Evolutionary conservation across 2,329 filamentous ascomycete species (phyloP), one percentile per base, ranked within the genome.

Genomic region (Microcyclospora tardicrescens): DNA sequence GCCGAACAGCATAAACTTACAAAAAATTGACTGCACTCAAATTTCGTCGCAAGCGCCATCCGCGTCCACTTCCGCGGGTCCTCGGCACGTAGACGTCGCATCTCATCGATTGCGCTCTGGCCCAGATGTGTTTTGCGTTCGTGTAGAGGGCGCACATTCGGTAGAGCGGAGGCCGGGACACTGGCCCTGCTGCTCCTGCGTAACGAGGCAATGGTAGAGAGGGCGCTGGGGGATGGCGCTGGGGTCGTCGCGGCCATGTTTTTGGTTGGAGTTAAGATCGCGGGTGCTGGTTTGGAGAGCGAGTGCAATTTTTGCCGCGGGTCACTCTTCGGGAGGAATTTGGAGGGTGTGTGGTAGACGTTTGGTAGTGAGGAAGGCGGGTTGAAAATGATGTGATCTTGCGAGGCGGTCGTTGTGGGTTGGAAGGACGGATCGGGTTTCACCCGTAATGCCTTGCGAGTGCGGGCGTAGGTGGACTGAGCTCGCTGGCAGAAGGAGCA

Each of bases 341-440:
- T 76, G 19, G 67, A 60, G 2, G 77, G 77, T 2, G 77, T 81
- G 54, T 78, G 72, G 52, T 75, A 77, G 16, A 75, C 69, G 43
- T 68, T 75, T 6, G 77, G 76, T 6, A 72, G 69, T 19, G 73
- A 72, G 6, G 75, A 74, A 1, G 77, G 77, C 28, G 77, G 77
- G 49, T 81, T 81, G 66, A 75, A 75, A 55, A 81, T 67, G 54
- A 78, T 75, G 51, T 73, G 68, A 41, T 73, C 68, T 43, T 62
- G 60, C 5, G 54, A 48, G 43, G 57, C 55, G 33, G 61, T 46
- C 4, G 30, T n/a, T 47, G 48, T 48, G 34, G 51, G 49, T 5
- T 48, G 51, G 55, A 67, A 68, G 2, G 64, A 65, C 28, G 62
- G 59, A 43, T 65, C 61, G 47, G 60, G 57, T 40, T 63, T 64